Conservation (phyloP, 345 rosid genomes). For the Nephelium lappaceum region DNA sequence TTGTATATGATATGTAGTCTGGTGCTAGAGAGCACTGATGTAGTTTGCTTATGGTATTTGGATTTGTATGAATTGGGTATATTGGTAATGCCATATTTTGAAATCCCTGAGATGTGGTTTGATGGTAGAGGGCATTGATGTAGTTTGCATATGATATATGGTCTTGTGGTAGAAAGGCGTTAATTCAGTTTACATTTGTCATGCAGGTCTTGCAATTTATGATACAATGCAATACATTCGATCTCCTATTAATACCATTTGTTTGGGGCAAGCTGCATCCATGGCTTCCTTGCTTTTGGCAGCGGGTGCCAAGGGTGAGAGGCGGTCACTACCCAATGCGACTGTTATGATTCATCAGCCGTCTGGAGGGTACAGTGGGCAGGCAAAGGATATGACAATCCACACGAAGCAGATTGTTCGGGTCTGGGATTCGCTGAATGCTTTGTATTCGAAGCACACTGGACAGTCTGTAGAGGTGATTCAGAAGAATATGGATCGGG, state of each 20-base stretch:
- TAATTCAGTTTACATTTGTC: not conserved
- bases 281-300: conserved; percentile 98
- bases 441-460: conserved; percentile 72
- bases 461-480: conserved; percentile 74
- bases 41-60: too few species aligned
- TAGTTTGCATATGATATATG: too few species aligned
- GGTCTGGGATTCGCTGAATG: conserved; percentile 86
- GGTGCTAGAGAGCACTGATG: too few species aligned
- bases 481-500: conserved; percentile 95
- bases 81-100: too few species aligned
- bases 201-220: conserved; percentile 90
- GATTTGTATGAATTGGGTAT: too few species aligned
- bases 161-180: too few species aligned
- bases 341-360: conserved; percentile 99
- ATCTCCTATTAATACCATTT: conserved; percentile 86
- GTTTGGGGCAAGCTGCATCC: conserved; percentile 99
- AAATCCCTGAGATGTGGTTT: too few species aligned
- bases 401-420: conserved; percentile 95
- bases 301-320: conserved; percentile 89
- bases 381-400: conserved; percentile 91
- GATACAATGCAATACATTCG: conserved; percentile 97
- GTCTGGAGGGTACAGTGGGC: conserved; percentile 97
- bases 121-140: too few species aligned
- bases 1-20: too few species aligned
- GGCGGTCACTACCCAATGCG: conserved; percentile 89